Conservation (phyloP, 2,329 filamentous ascomycete species). For the Ceratocystis albifundus region DNA sequence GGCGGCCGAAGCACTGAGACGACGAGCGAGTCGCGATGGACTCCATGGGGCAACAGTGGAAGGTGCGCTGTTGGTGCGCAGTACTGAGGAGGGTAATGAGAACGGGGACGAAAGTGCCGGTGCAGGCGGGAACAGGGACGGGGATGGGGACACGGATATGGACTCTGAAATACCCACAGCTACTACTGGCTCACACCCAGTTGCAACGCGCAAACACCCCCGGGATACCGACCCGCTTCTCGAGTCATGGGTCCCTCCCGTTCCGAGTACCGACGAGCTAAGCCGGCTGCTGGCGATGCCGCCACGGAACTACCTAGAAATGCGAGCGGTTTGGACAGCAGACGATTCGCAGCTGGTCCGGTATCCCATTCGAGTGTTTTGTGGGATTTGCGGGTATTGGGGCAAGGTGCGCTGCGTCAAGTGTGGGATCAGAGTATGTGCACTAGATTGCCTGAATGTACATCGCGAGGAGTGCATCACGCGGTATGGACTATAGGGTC, state of each 20-base stretch:
- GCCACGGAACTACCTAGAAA: conserved; percentile 57
- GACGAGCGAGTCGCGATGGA: not conserved
- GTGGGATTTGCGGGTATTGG: conserved; percentile 75
- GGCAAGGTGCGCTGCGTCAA: conserved; percentile 63
- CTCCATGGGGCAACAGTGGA: not conserved
- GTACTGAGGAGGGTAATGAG: not conserved
- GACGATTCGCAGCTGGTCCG: conserved; percentile 28
- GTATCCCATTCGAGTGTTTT: conserved; percentile 56
- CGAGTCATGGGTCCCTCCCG: conserved; percentile 43
- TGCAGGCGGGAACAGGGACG: not conserved
- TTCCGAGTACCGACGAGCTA: conserved; percentile 51
- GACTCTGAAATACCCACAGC: not conserved
- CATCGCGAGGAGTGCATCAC: conserved; percentile 63
- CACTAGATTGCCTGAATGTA: conserved; percentile 58
- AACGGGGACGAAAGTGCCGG: not conserved
- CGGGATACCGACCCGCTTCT: conserved; percentile 49
- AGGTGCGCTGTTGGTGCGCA: not conserved
- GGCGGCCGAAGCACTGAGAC: conserved; percentile 1
- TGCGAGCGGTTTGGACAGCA: conserved; percentile 38
- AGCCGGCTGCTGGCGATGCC: conserved; percentile 51
- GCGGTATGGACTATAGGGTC: conserved; percentile 42
- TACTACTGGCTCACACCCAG: not conserved
- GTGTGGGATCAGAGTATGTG: conserved; percentile 68
- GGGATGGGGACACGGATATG: not conserved
- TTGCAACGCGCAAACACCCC: conserved; percentile 31